These are phyloP conservation scores for Teratosphaeriaceae sp. DNA, from an alignment of 2,329 filamentous ascomycete species.

Conservation along the genomic window DNA sequence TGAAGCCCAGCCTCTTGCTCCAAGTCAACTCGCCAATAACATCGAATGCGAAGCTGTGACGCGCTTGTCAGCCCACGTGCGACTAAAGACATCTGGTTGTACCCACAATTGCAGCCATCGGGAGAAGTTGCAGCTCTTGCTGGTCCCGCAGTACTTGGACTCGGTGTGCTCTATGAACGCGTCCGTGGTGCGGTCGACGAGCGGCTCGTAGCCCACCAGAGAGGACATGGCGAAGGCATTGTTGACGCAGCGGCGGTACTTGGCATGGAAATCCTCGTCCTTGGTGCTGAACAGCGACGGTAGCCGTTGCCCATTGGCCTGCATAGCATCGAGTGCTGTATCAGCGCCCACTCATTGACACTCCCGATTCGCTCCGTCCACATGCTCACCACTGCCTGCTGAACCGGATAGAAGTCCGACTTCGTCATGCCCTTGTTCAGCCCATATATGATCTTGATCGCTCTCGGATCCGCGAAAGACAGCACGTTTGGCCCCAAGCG, in stretches of 20 bases:
- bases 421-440: slow-evolving; percentile 14
- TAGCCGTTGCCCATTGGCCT: slow-evolving; percentile 57
- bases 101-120: slow-evolving; percentile 45
- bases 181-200: slow-evolving; percentile 68
- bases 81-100: no score
- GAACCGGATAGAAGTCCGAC: slow-evolving; percentile 24
- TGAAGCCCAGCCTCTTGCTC: slow-evolving; percentile 66
- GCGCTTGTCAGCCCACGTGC: slow-evolving; percentile 60
- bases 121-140: slow-evolving; percentile 55
- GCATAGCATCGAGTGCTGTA: no score
- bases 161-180: slow-evolving; percentile 50
- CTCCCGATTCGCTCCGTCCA: slow-evolving; percentile 37
- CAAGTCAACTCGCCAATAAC: slow-evolving; percentile 64
- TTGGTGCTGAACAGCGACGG: slow-evolving; percentile 53
- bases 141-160: slow-evolving; percentile 34
- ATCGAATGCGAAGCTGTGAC: slow-evolving; percentile 71
- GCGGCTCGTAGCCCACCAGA: slow-evolving; percentile 70
- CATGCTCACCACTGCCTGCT: slow-evolving; percentile 35
- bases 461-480: slow-evolving; percentile 61
- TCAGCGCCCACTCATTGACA: no score
- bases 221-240: slow-evolving; percentile 71
- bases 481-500: slow-evolving; percentile 69
- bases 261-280: slow-evolving; percentile 58
- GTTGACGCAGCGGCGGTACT: slow-evolving; percentile 69
- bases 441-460: slow-evolving; percentile 53